Evolutionary conservation across 345 rosid species (phyloP).

Genomic region (Syzygium aromaticum): DNA sequence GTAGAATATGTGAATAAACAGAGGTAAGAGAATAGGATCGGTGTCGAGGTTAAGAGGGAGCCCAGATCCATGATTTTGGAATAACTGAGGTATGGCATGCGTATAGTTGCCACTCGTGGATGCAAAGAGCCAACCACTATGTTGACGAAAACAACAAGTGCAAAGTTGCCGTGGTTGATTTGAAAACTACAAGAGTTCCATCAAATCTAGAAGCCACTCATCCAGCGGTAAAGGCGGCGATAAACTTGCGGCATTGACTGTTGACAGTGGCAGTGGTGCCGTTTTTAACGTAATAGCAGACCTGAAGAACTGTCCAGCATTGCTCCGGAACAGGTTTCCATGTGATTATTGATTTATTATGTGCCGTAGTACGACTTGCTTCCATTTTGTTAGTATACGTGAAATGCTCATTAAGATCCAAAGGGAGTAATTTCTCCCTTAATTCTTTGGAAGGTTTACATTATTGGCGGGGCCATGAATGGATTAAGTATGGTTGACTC

Average conservation of each 20-base stretch:
- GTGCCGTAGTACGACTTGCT: neutral
- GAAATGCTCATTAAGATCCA: neutral
- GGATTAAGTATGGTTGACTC: neutral
- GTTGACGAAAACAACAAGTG: neutral
- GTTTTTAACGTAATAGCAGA: neutral
- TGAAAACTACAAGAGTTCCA: too few species aligned
- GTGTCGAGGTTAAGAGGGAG: neutral
- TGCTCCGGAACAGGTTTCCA: neutral
- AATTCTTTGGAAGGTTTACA: neutral
- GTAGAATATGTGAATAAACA: neutral
- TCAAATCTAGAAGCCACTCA: too few species aligned
- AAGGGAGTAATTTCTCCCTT: neutral
- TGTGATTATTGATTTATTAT: too few species aligned
- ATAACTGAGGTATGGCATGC: neutral
- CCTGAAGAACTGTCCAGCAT: neutral
- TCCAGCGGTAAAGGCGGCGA: too few species aligned
- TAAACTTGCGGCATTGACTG: neutral
- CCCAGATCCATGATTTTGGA: neutral
- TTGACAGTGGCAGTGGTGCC: neutral
- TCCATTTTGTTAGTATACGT: neutral
- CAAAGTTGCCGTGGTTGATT: neutral
- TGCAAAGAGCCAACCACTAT: neutral
- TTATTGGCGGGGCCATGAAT: neutral
- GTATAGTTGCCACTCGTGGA: neutral
- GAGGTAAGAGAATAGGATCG: neutral